Conservation (phyloP, 2,329 filamentous ascomycete genomes). For the Verticillium alfalfae region DNA sequence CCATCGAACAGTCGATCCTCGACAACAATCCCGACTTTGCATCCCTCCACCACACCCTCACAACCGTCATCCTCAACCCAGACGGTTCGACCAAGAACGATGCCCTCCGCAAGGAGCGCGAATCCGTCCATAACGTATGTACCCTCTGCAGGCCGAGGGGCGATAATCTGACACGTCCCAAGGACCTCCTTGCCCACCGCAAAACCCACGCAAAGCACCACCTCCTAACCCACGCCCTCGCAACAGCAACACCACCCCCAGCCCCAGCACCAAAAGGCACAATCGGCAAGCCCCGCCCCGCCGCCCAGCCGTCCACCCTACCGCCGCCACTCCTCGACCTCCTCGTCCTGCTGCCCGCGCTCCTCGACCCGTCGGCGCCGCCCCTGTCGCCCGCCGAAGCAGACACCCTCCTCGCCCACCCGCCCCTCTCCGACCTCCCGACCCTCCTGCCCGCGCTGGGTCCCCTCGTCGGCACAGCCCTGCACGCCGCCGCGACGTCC, state of each 20-base stretch:
- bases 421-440: conserved; percentile 43
- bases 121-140: conserved; percentile 41
- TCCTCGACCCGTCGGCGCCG: conserved; percentile 31
- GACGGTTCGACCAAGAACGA: conserved; percentile 54
- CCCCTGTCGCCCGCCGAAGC: conserved; percentile 27
- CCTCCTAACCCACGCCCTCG: conserved; percentile 45
- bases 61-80: conserved; percentile 46
- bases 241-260: conserved; percentile 31
- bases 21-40: conserved; percentile 55
- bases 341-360: conserved; percentile 47
- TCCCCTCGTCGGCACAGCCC: conserved; percentile 39
- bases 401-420: conserved; percentile 40
- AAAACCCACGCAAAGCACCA: conserved; percentile 42
- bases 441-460: conserved; percentile 41
- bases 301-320: conserved; percentile 15
- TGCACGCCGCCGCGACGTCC: conserved; percentile 41
- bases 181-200: conserved; percentile 47
- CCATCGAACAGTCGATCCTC: conserved; percentile 49
- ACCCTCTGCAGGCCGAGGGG: conserved; percentile 2
- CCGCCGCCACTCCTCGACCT: conserved; percentile 46
- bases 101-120: conserved; percentile 42
- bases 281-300: conserved; percentile 21
- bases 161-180: neutral
- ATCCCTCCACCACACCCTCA: conserved; percentile 50
- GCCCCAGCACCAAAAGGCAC: conserved; percentile 11